Base-by-base conservation (phyloP, 2,329 filamentous ascomycete species). In the Pseudogymnoascus sp. region DNA sequence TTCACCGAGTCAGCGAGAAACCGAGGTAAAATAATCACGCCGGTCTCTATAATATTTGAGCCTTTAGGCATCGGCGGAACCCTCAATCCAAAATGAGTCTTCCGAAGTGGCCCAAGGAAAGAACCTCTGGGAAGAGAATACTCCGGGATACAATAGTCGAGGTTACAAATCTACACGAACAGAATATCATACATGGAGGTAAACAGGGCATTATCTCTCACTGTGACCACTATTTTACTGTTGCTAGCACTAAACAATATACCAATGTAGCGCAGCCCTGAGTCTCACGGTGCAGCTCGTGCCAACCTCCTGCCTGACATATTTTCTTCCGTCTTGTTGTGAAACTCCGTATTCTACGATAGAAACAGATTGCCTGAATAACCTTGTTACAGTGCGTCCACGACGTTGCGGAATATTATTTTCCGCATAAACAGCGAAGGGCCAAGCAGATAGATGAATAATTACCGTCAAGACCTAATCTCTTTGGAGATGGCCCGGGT, bases 201-300 rank as follows among this genome's bases (percentile, higher is more conserved):
- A 65, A 59, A 66, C 38, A 35, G 35, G 43, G 28, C 47, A 47
- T 50, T 15, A 50, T 6, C 11, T 50, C 30, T 30, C 22, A 8
- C 14, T 30, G 8, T 50, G n/a, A 6, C 4, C 14, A 50, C 4
- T n/a, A 50, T 50, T 11, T 30, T 25, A n/a, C 14, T 15, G 2
- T 50, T 50, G 11, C 11, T 9, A n/a, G 8, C 14, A n/a, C 43
- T 50, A 6, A 6, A 50, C n/a, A 18, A 25, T 50, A n/a, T n/a
- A 25, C 74, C 73, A 65, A 73, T 76, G 67, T 78, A 75, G 76
- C 70, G 76, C 47, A 78, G 75, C 67, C 76, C 75, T 4, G 75
- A 78, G 67, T 75, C 75, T 9, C 74, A 77, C 64, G 72, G 74
- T n/a, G 70, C 71, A 62, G 73, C 70, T 33, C 68, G 68, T 25